Base-by-base conservation (phyloP, 352 stramenopile genomes). In the Pythium insidiosum region DNA sequence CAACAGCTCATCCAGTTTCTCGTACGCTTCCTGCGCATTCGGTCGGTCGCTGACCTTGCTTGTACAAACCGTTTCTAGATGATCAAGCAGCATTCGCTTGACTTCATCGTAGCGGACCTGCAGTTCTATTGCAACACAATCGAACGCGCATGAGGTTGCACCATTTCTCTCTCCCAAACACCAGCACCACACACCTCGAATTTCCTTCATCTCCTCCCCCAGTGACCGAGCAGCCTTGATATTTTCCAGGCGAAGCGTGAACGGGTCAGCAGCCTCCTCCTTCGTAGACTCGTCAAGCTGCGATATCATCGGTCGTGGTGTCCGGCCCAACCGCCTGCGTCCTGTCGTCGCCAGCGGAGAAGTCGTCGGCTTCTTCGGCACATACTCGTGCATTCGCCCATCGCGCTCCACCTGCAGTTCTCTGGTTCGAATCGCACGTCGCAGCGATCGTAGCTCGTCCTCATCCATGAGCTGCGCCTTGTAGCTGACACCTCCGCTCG, bases 391-490 rank as follows among this genome's bases (percentile, higher is more conserved):
- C 47, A 87, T 38, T 23, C 59, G 69, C 0, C 71, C 74, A 15
- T 83, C 57, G 18, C 55, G 51, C 26, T 61, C 38, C 11, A 84
- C 53, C 16, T 72, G 61, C 2, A 43, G 35, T 30, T 81, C 64
- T 12, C 48, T 75, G 10, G 68, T 63, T 2, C 45, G 42, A 18
- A 84, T 41, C 13, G 61, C 49, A 31, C 38, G 38, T n/a, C 70
- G 64, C 38, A 87, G 42, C 26, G 50, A 26, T 4, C 59, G 53
- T 45, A 84, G 79, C 31, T 67, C 68, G 12, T 56, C 42, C 5
- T 52, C 66, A 43, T 86, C 68, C 73, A 86, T 84, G 31, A 83
- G 43, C 43, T 76, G 64, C 12, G 68, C 56, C 4, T 47, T 63
- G 43, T 83, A 84, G 15, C 28, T 33, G 28, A n/a, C 11, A 28